Evolutionary conservation across 768 basidiomycete genomes (phyloP).

Genomic region (Mycena amicta): DNA sequence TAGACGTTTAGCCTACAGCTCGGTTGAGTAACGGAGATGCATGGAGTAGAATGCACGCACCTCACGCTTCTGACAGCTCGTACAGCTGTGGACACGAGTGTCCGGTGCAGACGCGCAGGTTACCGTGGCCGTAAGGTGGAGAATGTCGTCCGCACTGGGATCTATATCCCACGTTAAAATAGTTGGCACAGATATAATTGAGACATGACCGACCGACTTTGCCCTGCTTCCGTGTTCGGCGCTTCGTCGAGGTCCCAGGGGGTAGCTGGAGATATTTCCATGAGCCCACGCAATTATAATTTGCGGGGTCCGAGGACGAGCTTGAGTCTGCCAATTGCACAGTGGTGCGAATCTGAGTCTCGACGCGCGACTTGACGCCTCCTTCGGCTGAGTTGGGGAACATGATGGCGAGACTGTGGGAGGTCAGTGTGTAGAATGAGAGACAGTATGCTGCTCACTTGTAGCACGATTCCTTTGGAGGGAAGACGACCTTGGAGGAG

Average conservation of each 20-base stretch:
- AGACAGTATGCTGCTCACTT: slow-evolving; percentile 50
- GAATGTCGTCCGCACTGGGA: slow-evolving; percentile 65
- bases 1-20: slow-evolving; percentile 76
- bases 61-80: slow-evolving; percentile 88
- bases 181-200: background rate
- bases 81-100: slow-evolving; percentile 76
- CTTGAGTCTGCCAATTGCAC: slow-evolving; percentile 76
- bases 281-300: slow-evolving; percentile 81
- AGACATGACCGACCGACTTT: slow-evolving; percentile 62
- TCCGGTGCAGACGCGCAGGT: slow-evolving; percentile 82
- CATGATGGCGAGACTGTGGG: slow-evolving; percentile 71
- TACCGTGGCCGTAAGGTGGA: slow-evolving; percentile 73
- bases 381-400: slow-evolving; percentile 80
- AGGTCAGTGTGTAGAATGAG: slow-evolving; percentile 1
- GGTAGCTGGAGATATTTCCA: slow-evolving; percentile 90
- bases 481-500: slow-evolving; percentile 64
- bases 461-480: slow-evolving; percentile 74
- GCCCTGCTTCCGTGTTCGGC: slow-evolving; percentile 78
- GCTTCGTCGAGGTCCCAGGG: slow-evolving; percentile 81
- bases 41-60: slow-evolving; percentile 39
- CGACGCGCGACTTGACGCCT: slow-evolving; percentile 92
- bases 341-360: slow-evolving; percentile 88
- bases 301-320: slow-evolving; percentile 59
- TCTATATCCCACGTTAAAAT: slow-evolving; percentile 44
- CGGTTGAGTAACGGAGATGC: slow-evolving; percentile 3